phyloP scores from a whole-genome alignment of 371 early-diverging fungal genomes.

The Mortierella sp. region DNA sequence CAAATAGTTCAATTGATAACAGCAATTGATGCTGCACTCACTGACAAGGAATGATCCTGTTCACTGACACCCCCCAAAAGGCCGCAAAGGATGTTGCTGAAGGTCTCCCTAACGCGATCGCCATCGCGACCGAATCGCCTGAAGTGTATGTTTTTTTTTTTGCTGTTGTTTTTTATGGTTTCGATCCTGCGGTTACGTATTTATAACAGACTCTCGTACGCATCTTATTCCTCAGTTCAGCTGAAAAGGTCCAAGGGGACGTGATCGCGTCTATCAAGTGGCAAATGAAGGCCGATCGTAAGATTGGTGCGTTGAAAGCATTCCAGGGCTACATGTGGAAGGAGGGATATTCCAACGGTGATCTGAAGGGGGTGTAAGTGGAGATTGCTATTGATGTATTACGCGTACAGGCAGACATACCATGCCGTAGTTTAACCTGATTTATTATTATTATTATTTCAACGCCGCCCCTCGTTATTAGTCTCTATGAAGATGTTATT shows the following conservation, averaged over 20 bases:
- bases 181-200: not conserved
- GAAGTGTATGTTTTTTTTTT: conserved; percentile 53
- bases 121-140: conserved; percentile 59
- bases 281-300: conserved; percentile 89
- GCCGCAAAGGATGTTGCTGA: conserved; percentile 68
- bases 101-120: conserved; percentile 58
- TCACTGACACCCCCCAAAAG: conserved; percentile 38
- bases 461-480: conserved; percentile 37
- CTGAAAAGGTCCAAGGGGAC: conserved; percentile 66
- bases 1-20: too few relatives aligned
- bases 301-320: conserved; percentile 88
- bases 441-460: too few relatives aligned
- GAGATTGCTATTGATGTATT: too few relatives aligned
- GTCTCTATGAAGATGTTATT: conserved; percentile 88
- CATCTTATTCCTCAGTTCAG: conserved; percentile 45
- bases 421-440: too few relatives aligned
- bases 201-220: not conserved
- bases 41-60: not conserved
- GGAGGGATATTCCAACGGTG: conserved; percentile 82
- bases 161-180: not conserved
- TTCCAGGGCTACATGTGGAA: conserved; percentile 97
- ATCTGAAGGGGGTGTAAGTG: conserved; percentile 81
- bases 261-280: conserved; percentile 77
- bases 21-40: too few relatives aligned
- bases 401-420: too few relatives aligned